Evolutionary conservation across 2,329 filamentous ascomycete genomes (phyloP).

Genomic region (Thelonectria rubi): DNA sequence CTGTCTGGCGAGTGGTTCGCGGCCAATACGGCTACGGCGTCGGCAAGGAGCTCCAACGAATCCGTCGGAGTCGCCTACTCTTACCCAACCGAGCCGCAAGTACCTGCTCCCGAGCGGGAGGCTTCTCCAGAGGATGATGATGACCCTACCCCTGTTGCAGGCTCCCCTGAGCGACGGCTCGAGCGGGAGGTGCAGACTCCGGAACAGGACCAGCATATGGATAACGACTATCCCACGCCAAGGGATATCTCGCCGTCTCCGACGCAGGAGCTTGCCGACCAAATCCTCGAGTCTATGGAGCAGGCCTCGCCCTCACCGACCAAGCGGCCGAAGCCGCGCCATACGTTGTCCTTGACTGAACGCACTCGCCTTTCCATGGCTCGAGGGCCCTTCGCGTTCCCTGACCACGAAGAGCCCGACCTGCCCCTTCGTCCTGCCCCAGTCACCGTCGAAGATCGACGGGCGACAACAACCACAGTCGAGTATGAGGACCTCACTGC

Average conservation of each 20-base stretch:
- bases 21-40: constrained; percentile 24
- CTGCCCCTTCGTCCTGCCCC: constrained; percentile 28
- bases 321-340: constrained; percentile 59
- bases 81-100: constrained; percentile 8
- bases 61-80: constrained; percentile 29
- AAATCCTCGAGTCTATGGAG: constrained; percentile 64
- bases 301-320: constrained; percentile 65
- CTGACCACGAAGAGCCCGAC: constrained; percentile 45
- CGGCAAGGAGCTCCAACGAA: constrained; percentile 32
- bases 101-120: background rate
- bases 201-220: background rate
- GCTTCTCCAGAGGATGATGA: constrained; percentile 34
- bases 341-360: constrained; percentile 74
- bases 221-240: constrained; percentile 14
- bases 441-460: constrained; percentile 32
- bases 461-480: constrained; percentile 29
- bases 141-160: constrained; percentile 25
- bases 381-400: constrained; percentile 56
- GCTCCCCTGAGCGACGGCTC: constrained; percentile 27
- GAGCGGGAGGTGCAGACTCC: constrained; percentile 15
- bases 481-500: constrained; percentile 62
- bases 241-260: constrained; percentile 27
- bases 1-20: constrained; percentile 37
- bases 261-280: constrained; percentile 62
- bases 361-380: constrained; percentile 86